Base-by-base conservation (phyloP, 2,329 filamentous ascomycete species). In the Fulvia fulva region DNA sequence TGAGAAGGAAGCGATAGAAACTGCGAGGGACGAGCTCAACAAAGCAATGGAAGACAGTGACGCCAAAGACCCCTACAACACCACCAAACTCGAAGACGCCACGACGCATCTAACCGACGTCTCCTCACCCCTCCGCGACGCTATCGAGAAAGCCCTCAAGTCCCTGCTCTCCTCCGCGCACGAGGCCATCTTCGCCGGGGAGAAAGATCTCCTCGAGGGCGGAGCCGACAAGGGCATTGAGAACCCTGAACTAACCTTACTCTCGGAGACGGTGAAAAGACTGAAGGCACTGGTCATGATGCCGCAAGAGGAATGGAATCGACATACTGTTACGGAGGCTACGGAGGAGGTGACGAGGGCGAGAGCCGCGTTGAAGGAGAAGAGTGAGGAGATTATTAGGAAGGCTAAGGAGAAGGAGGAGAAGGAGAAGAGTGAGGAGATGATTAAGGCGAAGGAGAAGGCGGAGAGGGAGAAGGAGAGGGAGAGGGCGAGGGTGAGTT, bases 171-270 rank as follows among this genome's bases (percentile, higher is more conserved):
- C 65, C 19, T 58, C 71, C 7, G 71, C 72, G 1, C 72, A 74
- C 51, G 70, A 73, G 49, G 70, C 70, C 19, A 72, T 74, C 49
- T 72, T 74, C 25, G 67, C 66, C 1, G 70, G 65, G 11, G 71
- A 74, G 52, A 71, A 70, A 41, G 68, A 70, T n/a, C 59, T 71
- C 2, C 55, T 71, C 2, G 66, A 67, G 19, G 52, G 57, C 5
- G 62, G 60, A 1, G 65, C 58, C 49, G 41, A 41, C 23, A 30
- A 63, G 1, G 61, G 56, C 3, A 34, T 16, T n/a, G 37, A 43
- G 8, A 56, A 50, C 22, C 56, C 62, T 3, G 67, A 71, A 26
- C 30, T 69, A 26, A 56, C 60, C n/a, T 52, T 43, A 1, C 58
- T 73, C 2, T 62, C 64, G n/a, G 64, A 64, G 16, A 61, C 63